Evolutionary conservation across 225 moss, liverwort and hornwort genomes (phyloP).

Genomic region (Climacium dendroides): DNA sequence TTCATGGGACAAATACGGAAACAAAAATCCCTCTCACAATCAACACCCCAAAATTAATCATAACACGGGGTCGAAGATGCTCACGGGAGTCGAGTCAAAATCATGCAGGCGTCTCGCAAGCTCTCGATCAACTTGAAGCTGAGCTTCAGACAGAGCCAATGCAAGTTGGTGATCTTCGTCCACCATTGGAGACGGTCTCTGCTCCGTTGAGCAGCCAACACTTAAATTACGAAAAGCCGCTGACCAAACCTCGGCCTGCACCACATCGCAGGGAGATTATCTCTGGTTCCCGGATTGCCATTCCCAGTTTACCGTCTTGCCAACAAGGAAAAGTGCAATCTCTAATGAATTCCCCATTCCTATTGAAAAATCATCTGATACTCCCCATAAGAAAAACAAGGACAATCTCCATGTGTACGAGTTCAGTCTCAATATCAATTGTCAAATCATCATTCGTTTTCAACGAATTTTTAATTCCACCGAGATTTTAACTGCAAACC

Average conservation of each 20-base stretch:
- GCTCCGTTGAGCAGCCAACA: background rate
- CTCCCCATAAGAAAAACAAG: background rate
- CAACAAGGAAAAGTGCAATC: background rate
- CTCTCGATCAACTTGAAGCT: constrained; percentile 46
- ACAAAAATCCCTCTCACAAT: background rate
- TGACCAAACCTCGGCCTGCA: background rate
- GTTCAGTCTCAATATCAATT: background rate
- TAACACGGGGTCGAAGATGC: background rate
- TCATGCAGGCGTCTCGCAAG: constrained; percentile 52
- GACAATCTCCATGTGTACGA: background rate
- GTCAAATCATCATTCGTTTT: too few relatives aligned
- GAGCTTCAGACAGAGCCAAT: constrained; percentile 40
- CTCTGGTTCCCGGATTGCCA: background rate
- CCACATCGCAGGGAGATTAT: background rate
- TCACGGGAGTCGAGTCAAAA: constrained; percentile 56
- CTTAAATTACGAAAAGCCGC: background rate
- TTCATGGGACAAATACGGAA: background rate
- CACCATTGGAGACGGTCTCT: background rate
- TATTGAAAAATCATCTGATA: background rate
- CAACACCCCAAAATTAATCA: background rate
- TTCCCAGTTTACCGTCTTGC: background rate
- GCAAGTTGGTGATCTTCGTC: constrained; percentile 42
- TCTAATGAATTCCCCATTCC: background rate
- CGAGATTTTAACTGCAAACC: background rate
- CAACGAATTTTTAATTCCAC: background rate